These are phyloP conservation scores for Phytophthora cajani DNA, from an alignment of 352 stramenopile genomes.

Conservation along the genomic window DNA sequence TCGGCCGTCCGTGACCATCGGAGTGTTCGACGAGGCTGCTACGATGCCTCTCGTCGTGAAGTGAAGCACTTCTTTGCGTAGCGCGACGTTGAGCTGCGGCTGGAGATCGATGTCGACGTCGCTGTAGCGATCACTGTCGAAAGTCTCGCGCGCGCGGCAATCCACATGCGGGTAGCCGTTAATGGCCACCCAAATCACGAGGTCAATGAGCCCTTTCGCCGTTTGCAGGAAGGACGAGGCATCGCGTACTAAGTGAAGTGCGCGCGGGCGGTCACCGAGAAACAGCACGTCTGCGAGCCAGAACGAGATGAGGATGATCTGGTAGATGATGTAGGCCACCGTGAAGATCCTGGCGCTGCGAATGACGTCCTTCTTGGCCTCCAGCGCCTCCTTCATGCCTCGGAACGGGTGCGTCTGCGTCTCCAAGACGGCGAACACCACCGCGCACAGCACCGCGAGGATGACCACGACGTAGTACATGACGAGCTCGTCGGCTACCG, in stretches of 20 bases:
- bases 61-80: slow-evolving; percentile 90
- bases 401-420: slow-evolving; percentile 72
- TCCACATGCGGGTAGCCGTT: slow-evolving; percentile 56
- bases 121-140: slow-evolving; percentile 62
- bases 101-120: slow-evolving; percentile 85
- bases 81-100: slow-evolving; percentile 84
- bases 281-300: slow-evolving; percentile 73
- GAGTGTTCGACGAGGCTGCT: slow-evolving; percentile 72
- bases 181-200: slow-evolving; percentile 86
- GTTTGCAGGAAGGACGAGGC: slow-evolving; percentile 75
- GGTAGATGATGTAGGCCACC: slow-evolving; percentile 82
- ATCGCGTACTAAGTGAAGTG: slow-evolving; percentile 57
- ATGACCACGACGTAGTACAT: slow-evolving; percentile 84
- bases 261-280: slow-evolving; percentile 33
- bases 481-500: slow-evolving; percentile 60
- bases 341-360: slow-evolving; percentile 84
- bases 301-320: slow-evolving; percentile 83
- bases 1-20: slow-evolving; percentile 51
- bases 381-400: slow-evolving; percentile 79
- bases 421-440: slow-evolving; percentile 73
- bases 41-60: slow-evolving; percentile 89
- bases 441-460: slow-evolving; percentile 67
- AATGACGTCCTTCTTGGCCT: slow-evolving; percentile 86
- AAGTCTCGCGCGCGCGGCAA: slow-evolving; percentile 40
- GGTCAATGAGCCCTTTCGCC: slow-evolving; percentile 80